phyloP scores from a whole-genome alignment of 768 basidiomycete species.

The Trametes meyenii region DNA sequence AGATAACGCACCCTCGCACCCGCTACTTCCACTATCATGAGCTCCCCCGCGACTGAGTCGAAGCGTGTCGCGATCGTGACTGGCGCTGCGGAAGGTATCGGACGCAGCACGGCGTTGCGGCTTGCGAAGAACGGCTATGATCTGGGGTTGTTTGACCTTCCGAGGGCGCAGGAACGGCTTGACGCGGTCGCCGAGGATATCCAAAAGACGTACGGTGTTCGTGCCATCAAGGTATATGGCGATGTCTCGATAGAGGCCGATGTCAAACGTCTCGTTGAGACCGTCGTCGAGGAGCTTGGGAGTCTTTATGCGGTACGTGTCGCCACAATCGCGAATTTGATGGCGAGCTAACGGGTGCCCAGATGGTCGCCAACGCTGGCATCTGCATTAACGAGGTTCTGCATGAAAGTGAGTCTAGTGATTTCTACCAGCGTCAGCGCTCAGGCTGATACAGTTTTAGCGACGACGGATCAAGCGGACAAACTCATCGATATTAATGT shows the following conservation, averaged over 20 bases:
- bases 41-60: neutral
- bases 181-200: constrained; percentile 20
- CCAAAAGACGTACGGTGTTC: constrained; percentile 23
- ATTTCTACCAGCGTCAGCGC: neutral
- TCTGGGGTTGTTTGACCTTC: constrained; percentile 26
- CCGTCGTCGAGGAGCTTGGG: constrained; percentile 37
- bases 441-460: neutral
- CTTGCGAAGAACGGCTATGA: constrained; percentile 32
- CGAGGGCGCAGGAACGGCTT: constrained; percentile 11
- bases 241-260: constrained; percentile 47
- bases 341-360: neutral
- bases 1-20: too few relatives aligned
- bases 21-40: neutral
- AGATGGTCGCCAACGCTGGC: constrained; percentile 32
- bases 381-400: constrained; percentile 11
- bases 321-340: neutral
- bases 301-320: constrained; percentile 52
- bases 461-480: constrained; percentile 32
- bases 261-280: constrained; percentile 44
- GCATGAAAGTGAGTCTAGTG: constrained; percentile 8
- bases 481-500: constrained; percentile 36
- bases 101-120: constrained; percentile 30
- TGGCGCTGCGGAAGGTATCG: constrained; percentile 33
- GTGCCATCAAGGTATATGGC: constrained; percentile 33
- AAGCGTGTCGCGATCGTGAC: constrained; percentile 31